A percentile compares a stretch with the other conserved stretches of the same genome.
Evolutionary conservation across 2,329 filamentous ascomycete genomes (phyloP).

Genomic region (Periglandula ipomoeae): DNA sequence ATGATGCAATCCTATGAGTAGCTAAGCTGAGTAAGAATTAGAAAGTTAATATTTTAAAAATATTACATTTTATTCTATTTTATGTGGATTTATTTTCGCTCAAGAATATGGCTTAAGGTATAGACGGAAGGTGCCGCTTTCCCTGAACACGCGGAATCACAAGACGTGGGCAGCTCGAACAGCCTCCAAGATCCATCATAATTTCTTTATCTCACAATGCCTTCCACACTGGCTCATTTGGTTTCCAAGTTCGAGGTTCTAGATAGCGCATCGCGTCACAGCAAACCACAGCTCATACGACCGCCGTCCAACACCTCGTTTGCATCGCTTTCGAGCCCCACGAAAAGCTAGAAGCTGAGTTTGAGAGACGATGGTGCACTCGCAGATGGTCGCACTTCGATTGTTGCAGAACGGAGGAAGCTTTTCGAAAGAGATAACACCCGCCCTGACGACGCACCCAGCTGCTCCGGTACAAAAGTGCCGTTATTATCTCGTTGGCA

Average conservation of each 20-base stretch:
- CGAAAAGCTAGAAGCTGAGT: background rate
- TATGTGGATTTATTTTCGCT: too few species aligned
- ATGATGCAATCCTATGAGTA: too few species aligned
- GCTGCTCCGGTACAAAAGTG: background rate
- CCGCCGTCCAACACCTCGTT: conserved; percentile 1
- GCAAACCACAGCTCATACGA: background rate
- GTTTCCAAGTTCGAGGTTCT: conserved; percentile 27
- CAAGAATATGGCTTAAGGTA: too few species aligned
- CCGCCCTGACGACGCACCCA: background rate
- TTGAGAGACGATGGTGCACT: background rate
- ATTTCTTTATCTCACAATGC: background rate
- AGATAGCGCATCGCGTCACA: conserved; percentile 12
- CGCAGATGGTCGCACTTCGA: conserved; percentile 4
- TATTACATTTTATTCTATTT: too few species aligned
- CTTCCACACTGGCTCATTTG: conserved; percentile 18
- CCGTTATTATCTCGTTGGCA: background rate
- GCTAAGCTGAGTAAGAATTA: too few species aligned
- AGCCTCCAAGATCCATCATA: background rate
- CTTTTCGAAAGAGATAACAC: conserved; percentile 13
- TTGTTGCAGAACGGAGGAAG: conserved; percentile 16
- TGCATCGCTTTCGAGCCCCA: background rate
- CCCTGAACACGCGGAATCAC: too few species aligned
- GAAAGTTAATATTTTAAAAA: too few species aligned
- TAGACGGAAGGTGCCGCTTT: too few species aligned
- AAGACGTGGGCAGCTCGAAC: background rate